A percentile compares a stretch with the other conserved stretches of the same genome.
Evolutionary conservation across 805 yeast species (phyloP).

Genomic region (Maudiozyma saulgeensis): DNA sequence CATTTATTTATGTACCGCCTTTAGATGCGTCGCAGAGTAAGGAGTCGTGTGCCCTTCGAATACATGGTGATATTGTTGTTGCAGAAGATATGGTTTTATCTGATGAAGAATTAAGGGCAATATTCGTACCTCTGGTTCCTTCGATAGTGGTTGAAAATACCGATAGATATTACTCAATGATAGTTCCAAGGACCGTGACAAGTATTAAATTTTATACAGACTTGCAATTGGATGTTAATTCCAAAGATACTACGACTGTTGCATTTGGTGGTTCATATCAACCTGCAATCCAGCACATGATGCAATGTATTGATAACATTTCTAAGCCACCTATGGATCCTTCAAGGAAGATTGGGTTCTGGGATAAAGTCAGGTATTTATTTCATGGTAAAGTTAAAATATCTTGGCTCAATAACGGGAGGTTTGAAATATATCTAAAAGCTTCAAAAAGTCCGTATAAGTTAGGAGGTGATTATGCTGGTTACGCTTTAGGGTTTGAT

Average conservation of each 20-base stretch:
- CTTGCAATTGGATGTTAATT: constrained; percentile 43
- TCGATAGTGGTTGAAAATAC: constrained; percentile 31
- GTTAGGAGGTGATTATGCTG: constrained; percentile 57
- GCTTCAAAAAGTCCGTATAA: constrained; percentile 76
- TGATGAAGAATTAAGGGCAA: constrained; percentile 45
- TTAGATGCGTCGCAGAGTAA: constrained; percentile 26
- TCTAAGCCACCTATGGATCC: constrained; percentile 88
- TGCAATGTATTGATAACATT: constrained; percentile 70
- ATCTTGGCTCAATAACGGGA: constrained; percentile 40
- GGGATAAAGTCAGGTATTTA: constrained; percentile 79
- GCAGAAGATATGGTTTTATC: constrained; percentile 52
- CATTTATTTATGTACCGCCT: constrained; percentile 64
- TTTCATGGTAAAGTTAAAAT: constrained; percentile 64
- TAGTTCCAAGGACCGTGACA: constrained; percentile 67
- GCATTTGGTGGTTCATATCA: constrained; percentile 82
- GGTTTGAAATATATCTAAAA: constrained; percentile 51
- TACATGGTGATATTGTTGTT: constrained; percentile 58
- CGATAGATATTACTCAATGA: constrained; percentile 42
- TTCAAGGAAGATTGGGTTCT: constrained; percentile 74
- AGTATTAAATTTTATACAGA: constrained; percentile 65
- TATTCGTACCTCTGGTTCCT: constrained; percentile 55
- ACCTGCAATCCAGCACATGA: constrained; percentile 73
- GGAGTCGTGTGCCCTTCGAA: constrained; percentile 25
- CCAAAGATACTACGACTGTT: constrained; percentile 51
- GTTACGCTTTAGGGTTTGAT: constrained; percentile 66